Evolutionary conservation across 1,284 basidiomycete species (phyloP), one percentile per base, ranked within the genome.

Genomic region (Paramarasmius palmivorus): DNA sequence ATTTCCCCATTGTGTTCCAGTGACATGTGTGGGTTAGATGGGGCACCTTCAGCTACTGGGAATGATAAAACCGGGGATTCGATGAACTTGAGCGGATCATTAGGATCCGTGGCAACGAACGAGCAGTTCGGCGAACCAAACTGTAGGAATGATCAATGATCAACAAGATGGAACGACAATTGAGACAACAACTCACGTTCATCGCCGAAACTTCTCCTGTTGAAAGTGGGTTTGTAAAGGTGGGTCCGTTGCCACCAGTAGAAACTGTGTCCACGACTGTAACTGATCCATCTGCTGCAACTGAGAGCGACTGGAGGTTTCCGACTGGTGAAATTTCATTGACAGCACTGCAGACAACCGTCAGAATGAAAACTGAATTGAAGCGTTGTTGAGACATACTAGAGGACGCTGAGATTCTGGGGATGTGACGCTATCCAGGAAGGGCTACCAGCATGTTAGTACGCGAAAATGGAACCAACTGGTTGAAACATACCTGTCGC

Each of bases 11-110:
- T 73, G 56, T 76, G 68, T 61, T 83, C 71, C 12, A 81, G 66
- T 2, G 76, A 74, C 80, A 83, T 83, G 63, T 84, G 84, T 5
- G 84, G 81, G 60, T 82, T 75, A 5, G 83, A 80, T 8, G 64
- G 63, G 6, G 66, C 68, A 19, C 67, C 68, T 4, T 70, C 60
- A 15, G 66, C 69, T 10, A 70, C 61, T 6, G 80, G 76, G 66
- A 85, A 83, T 2, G 72, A 68, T 59, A 80, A 74, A 4, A 73
- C 61, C 14, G 73, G 63, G 17, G 73, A 72, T 48, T 59, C 63
- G 26, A 62, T 59, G 62, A 86, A 86, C 52, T 74, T 69, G 40
- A 79, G 59, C 1, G 73, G 64, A 58, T 82, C 76, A 14, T 55
- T 57, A 12, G 72, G 63, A 1, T 65, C 57, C 3, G 77, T 79